phyloP scores from a whole-genome alignment of 2,329 filamentous ascomycete genomes.

The Blumeria hordei region DNA sequence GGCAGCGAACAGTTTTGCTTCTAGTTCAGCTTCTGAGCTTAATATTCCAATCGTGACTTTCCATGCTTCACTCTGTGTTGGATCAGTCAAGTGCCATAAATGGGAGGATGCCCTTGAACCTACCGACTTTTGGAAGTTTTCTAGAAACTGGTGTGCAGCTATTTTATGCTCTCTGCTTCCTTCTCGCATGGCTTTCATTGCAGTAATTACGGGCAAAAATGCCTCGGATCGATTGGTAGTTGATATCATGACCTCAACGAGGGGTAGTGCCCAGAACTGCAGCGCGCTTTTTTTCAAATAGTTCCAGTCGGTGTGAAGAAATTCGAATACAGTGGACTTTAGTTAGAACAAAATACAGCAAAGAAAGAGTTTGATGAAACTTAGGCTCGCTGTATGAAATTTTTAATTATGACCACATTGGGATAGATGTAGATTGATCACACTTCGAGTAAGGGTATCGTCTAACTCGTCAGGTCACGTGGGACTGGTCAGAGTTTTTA shows the following conservation, averaged over 20 bases:
- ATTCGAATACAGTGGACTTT: too few relatives aligned
- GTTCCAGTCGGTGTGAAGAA: too few relatives aligned
- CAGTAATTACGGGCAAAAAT: slow-evolving; percentile 68
- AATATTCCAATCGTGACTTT: slow-evolving; percentile 66
- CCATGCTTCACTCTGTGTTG: slow-evolving; percentile 61
- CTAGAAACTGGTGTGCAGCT: slow-evolving; percentile 73
- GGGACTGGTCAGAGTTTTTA: too few relatives aligned
- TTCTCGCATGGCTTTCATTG: slow-evolving; percentile 78
- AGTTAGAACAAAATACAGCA: too few relatives aligned
- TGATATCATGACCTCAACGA: slow-evolving; percentile 14
- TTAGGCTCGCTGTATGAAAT: too few relatives aligned
- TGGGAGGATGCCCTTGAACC: slow-evolving; percentile 16
- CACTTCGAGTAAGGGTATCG: too few relatives aligned
- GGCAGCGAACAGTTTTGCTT: slow-evolving; percentile 84
- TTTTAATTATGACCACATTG: too few relatives aligned
- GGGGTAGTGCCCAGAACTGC: too few relatives aligned
- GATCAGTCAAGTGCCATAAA: slow-evolving; percentile 8
- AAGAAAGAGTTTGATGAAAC: too few relatives aligned
- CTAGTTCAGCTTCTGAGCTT: slow-evolving; percentile 55
- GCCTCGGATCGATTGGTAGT: slow-evolving; percentile 38
- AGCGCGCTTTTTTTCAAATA: too few relatives aligned
- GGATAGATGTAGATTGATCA: too few relatives aligned
- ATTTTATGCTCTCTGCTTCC: slow-evolving; percentile 63
- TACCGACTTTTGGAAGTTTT: slow-evolving; percentile 96
- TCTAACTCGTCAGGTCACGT: too few relatives aligned